Base-by-base conservation (phyloP, 2,329 filamentous ascomycete genomes). In the Fusarium irregulare region DNA sequence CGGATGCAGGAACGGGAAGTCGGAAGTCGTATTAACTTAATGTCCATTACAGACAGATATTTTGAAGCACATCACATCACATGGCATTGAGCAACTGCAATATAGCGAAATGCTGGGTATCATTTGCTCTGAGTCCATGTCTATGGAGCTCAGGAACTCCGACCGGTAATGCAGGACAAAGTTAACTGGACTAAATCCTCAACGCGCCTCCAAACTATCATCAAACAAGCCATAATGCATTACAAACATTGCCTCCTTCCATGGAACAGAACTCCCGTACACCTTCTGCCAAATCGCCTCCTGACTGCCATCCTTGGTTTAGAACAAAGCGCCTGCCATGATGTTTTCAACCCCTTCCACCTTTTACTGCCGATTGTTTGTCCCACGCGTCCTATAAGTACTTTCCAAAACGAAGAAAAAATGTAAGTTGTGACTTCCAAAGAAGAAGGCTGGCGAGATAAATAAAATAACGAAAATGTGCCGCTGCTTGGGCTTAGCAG, bases 21-120 rank as follows among this genome's bases (percentile, higher is more conserved):
- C 42, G 49, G 41, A 48, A 34, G 44, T 18, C 34, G 44, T 47
- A 45, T 41, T 34, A 32, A 54, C 37, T 51, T 49, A 40, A 50
- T 41, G 40, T 42, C 25, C 41, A 34, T 48, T 46, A 44, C 4
- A 21, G 16, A 44, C 4, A 21, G 16, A 32, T 27, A n/a, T 40
- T 42, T 13, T 27, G 8, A 32, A 41, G 23, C 21, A 40, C 23
- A 40, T 28, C 20, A 27, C 21, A 56, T 50, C n/a, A 40, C 25
- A 44, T 5, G 48, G 20, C 12, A 16, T 40, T 4, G 40, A 48
- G 34, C 23, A 28, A 25, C 9, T 20, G 37, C 9, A 27, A 58
- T 48, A 61, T 62, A 66, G 62, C 64, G 73, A 75, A 75, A 66
- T 50, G 64, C 63, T 75, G 73, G 73, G 73, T 75, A 75, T 75